phyloP scores from a whole-genome alignment of 805 yeast species.

The Lachancea waltii region DNA sequence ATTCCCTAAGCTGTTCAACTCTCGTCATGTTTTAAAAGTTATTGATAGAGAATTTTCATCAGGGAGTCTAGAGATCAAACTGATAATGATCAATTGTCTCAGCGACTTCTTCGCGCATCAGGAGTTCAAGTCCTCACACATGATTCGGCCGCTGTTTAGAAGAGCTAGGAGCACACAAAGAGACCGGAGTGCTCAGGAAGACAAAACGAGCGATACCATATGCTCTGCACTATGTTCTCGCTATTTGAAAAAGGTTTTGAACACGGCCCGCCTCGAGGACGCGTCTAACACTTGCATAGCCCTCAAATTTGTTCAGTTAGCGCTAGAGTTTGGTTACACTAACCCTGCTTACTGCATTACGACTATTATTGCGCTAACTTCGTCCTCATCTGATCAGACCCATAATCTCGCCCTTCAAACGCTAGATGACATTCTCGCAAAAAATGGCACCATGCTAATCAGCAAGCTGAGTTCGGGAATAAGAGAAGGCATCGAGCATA shows the following conservation, averaged over 20 bases:
- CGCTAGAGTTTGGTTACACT: slow-evolving; percentile 60
- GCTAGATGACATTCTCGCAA: slow-evolving; percentile 51
- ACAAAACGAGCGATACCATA: slow-evolving; percentile 46
- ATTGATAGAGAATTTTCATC: slow-evolving; percentile 45
- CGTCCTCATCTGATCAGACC: slow-evolving; percentile 42
- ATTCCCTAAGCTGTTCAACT: slow-evolving; percentile 60
- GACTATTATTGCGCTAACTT: slow-evolving; percentile 62
- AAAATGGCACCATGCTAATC: slow-evolving; percentile 67
- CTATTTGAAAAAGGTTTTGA: slow-evolving; percentile 44
- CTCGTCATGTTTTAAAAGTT: slow-evolving; percentile 45
- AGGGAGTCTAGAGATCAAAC: slow-evolving; percentile 38
- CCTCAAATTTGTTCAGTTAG: slow-evolving; percentile 46
- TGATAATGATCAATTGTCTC: slow-evolving; percentile 51
- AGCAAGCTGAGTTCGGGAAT: slow-evolving; percentile 59
- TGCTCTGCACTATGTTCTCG: slow-evolving; percentile 68
- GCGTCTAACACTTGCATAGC: slow-evolving; percentile 44
- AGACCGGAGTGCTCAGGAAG: slow-evolving; percentile 34
- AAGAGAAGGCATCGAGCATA: slow-evolving; percentile 44
- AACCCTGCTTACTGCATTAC: slow-evolving; percentile 68
- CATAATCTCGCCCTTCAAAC: slow-evolving; percentile 44
- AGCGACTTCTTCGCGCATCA: slow-evolving; percentile 52
- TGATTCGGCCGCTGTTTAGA: slow-evolving; percentile 1
- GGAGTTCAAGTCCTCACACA: slow-evolving; percentile 39
- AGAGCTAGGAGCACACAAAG: slow-evolving; percentile 11
- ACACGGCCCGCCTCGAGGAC: slow-evolving; percentile 43